Evolutionary conservation across 768 basidiomycete genomes (phyloP).

Genomic region (Pleurotus tuber-regium): DNA sequence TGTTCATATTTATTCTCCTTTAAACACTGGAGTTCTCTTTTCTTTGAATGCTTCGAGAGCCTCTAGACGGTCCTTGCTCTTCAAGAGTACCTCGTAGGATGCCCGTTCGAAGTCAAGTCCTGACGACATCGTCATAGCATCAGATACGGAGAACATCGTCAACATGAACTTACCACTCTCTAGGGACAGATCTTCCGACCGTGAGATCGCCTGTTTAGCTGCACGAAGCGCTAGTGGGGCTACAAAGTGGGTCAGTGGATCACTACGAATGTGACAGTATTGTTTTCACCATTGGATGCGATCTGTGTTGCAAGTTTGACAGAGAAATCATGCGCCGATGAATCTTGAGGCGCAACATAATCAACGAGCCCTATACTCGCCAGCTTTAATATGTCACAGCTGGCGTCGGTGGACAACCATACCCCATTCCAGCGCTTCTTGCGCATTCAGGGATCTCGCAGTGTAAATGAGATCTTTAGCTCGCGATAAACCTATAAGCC

Average conservation of each 20-base stretch:
- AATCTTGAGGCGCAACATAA: constrained; percentile 63
- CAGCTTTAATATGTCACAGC: too few species aligned
- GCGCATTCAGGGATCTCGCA: constrained; percentile 62
- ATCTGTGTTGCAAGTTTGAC: constrained; percentile 68
- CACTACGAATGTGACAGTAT: too few species aligned
- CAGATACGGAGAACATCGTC: background rate
- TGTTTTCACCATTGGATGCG: constrained; percentile 60
- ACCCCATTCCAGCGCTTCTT: constrained; percentile 75
- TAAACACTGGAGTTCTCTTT: constrained; percentile 77
- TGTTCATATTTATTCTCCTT: constrained; percentile 66
- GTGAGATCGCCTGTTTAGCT: constrained; percentile 82
- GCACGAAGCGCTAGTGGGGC: constrained; percentile 87
- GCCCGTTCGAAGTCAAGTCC: constrained; percentile 93
- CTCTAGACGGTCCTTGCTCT: constrained; percentile 74
- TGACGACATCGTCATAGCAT: constrained; percentile 19
- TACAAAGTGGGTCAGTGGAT: too few species aligned
- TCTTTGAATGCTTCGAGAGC: constrained; percentile 85
- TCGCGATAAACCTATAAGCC: constrained; percentile 73
- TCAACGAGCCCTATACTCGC: constrained; percentile 69
- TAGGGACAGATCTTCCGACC: constrained; percentile 73
- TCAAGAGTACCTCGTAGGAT: constrained; percentile 78
- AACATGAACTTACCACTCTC: constrained; percentile 54
- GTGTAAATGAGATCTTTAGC: constrained; percentile 90
- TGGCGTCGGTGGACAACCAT: constrained; percentile 16
- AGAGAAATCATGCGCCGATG: constrained; percentile 68